Percentiles rank a stretch among this genome's conserved stretches.
These are phyloP conservation scores for Spiraea crenata DNA, from an alignment of 331 rosid species.

Conservation along the genomic window DNA sequence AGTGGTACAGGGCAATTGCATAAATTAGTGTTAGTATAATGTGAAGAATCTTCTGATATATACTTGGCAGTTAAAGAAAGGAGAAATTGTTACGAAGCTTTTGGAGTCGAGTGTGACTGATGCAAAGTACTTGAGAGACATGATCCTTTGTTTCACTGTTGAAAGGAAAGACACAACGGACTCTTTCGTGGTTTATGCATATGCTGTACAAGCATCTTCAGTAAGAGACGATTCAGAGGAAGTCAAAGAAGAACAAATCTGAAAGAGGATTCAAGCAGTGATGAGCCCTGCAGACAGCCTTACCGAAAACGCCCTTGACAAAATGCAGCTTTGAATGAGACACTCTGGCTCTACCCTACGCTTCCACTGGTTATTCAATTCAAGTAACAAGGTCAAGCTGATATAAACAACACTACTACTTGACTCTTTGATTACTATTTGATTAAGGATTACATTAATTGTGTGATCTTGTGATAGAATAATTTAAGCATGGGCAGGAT, in stretches of 20 bases:
- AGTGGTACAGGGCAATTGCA: too few relatives aligned
- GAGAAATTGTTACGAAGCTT: slow-evolving; percentile 14
- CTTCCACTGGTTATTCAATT: slow-evolving; percentile 16
- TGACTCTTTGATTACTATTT: neutral
- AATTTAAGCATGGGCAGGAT: slow-evolving; percentile 21
- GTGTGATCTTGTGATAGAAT: neutral
- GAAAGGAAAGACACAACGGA: slow-evolving; percentile 24
- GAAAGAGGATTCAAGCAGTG: slow-evolving; percentile 5
- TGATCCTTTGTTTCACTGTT: slow-evolving; percentile 4
- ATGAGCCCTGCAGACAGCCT: slow-evolving; percentile 21
- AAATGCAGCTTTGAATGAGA: slow-evolving; percentile 21
- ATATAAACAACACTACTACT: neutral
- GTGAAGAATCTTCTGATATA: too few relatives aligned
- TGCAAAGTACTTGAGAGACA: slow-evolving; percentile 18
- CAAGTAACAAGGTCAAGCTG: too few relatives aligned
- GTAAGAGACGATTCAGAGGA: slow-evolving; percentile 18
- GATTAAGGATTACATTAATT: neutral
- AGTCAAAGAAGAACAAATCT: slow-evolving; percentile 20
- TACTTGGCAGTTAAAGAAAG: slow-evolving; percentile 3
- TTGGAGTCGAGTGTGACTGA: slow-evolving; percentile 14
- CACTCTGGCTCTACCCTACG: slow-evolving; percentile 27
- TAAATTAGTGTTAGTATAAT: neutral
- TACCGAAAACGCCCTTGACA: slow-evolving; percentile 15
- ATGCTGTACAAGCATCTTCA: slow-evolving; percentile 17
- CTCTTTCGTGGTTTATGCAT: slow-evolving; percentile 22